These are phyloP conservation scores for Rehmannia glutinosa DNA, from an alignment of 257 asterid genomes.

Conservation along the genomic window DNA sequence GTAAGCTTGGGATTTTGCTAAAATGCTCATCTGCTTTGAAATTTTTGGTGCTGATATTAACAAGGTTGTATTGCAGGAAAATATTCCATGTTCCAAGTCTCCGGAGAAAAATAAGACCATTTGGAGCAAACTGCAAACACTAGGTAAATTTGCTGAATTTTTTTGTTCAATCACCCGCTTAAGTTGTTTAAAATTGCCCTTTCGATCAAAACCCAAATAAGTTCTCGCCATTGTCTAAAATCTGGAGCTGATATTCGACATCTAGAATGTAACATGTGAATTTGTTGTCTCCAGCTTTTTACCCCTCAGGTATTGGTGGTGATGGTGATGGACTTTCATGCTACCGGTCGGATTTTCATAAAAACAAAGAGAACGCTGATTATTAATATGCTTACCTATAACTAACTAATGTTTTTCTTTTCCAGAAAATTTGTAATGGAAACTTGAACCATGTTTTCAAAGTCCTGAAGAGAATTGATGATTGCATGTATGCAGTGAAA, in stretches of 20 bases:
- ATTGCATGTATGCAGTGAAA: constrained; percentile 91
- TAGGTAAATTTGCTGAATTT: constrained; percentile 31
- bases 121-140: constrained; percentile 57
- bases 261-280: neutral
- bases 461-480: constrained; percentile 87
- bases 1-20: constrained; percentile 23
- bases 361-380: neutral
- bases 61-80: constrained; percentile 44
- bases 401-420: constrained; percentile 13
- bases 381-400: neutral
- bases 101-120: constrained; percentile 63
- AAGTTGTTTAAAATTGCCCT: no score
- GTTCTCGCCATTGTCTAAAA: no score
- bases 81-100: constrained; percentile 62
- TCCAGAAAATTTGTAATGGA: constrained; percentile 85
- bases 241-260: no score
- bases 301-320: constrained; percentile 47
- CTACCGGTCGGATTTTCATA: constrained; percentile 76
- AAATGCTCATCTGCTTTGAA: neutral
- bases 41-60: constrained; percentile 10
- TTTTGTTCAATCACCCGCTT: neutral
- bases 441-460: constrained; percentile 84
- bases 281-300: constrained; percentile 46
- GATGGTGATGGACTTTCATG: constrained; percentile 81
- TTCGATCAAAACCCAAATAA: no score